A percentile compares a stretch with the other conserved stretches of the same genome.
These are phyloP conservation scores for Athelia sp. DNA, from an alignment of 1,284 basidiomycete genomes.

Conservation along the genomic window DNA sequence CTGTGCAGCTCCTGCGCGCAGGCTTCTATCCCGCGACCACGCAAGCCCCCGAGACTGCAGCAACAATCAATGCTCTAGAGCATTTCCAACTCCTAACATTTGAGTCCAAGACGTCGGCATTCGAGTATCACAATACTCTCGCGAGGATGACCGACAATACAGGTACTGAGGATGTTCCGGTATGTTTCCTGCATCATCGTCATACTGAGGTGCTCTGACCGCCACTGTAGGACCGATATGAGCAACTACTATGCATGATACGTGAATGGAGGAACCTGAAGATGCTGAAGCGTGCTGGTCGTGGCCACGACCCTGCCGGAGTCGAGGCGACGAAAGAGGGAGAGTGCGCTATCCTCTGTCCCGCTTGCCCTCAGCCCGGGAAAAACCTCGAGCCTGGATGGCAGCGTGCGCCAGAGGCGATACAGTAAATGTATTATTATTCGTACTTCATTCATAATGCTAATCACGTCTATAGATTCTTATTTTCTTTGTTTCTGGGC, in stretches of 20 bases:
- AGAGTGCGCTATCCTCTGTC: conserved; percentile 25
- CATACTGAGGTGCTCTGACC: neutral
- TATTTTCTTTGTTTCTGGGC: conserved; percentile 10
- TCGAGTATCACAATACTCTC: conserved; percentile 21
- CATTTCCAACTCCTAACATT: conserved; percentile 18
- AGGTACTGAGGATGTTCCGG: conserved; percentile 8
- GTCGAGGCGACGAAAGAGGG: conserved; percentile 18
- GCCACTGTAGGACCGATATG: conserved; percentile 21
- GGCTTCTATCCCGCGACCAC: conserved; percentile 19
- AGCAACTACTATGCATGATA: conserved; percentile 19
- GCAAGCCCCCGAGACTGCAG: conserved; percentile 18
- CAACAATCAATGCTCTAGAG: conserved; percentile 19
- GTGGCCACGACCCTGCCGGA: conserved; percentile 20
- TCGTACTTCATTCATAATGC: neutral
- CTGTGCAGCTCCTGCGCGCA: conserved; percentile 20
- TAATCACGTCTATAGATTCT: conserved; percentile 15
- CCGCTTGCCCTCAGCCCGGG: conserved; percentile 27
- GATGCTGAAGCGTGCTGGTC: conserved; percentile 24
- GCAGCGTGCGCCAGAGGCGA: conserved; percentile 10
- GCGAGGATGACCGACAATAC: conserved; percentile 17
- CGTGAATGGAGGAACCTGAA: conserved; percentile 25
- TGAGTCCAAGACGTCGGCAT: conserved; percentile 15
- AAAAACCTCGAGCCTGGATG: conserved; percentile 26
- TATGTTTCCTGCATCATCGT: conserved; percentile 5
- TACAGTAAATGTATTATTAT: neutral